Conservation (phyloP, 192 early-diverging fungal species). For the Chytriomyces hyalinus region DNA sequence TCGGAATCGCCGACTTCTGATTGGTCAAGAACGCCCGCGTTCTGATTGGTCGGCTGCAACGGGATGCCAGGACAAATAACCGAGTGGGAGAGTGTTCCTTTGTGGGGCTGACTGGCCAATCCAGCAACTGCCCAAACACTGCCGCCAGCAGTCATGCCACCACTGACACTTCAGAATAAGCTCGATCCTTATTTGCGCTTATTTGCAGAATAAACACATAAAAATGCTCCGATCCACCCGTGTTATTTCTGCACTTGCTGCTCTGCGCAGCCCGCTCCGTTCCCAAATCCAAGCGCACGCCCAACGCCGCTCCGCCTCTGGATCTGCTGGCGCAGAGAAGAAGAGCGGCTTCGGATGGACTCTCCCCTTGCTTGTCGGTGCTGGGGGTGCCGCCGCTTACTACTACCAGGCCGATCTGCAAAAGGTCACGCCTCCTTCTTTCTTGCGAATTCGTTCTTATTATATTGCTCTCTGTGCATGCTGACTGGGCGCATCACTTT, state of each 20-base stretch:
- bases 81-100: too few relatives aligned
- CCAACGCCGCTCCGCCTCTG: background rate
- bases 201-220: background rate
- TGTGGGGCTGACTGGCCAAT: too few relatives aligned
- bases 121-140: too few relatives aligned
- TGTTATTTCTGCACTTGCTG: background rate
- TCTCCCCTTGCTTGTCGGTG: constrained; percentile 18
- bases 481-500: background rate
- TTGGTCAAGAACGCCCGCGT: too few relatives aligned
- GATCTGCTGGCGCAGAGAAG: constrained; percentile 20
- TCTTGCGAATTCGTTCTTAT: background rate
- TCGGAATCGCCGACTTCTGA: too few relatives aligned
- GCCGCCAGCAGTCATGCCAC: too few relatives aligned
- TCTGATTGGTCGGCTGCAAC: too few relatives aligned
- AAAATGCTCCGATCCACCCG: background rate
- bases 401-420: constrained; percentile 27
- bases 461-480: background rate
- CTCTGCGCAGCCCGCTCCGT: background rate
- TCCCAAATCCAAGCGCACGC: background rate
- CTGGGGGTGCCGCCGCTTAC: constrained; percentile 30
- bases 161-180: too few relatives aligned
- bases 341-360: constrained; percentile 10
- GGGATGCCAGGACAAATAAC: too few relatives aligned
- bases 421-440: constrained; percentile 3
- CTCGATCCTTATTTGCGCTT: too few relatives aligned